Base-by-base conservation (phyloP, 208 protist genomes). In the Crithidia thermophila region DNA sequence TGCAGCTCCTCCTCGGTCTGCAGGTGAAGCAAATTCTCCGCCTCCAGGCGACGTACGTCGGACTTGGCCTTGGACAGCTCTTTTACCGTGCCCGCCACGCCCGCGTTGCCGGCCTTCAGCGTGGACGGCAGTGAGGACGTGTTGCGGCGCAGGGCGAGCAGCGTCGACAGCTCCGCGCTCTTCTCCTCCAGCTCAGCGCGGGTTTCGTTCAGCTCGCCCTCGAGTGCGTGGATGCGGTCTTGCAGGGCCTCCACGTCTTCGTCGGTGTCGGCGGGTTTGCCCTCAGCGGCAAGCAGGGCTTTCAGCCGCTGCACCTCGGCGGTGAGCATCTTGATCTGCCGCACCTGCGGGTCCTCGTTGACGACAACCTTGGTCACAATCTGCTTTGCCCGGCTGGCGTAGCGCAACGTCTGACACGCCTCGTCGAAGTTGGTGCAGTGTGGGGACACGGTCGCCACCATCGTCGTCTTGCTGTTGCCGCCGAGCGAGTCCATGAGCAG, bases 391-490 rank as follows among this genome's bases (percentile, higher is more conserved):
- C 93, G 77, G 7, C 76, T 85, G 21, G 93, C 95, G 81, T 97
- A 98, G 34, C 91, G 87, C 40, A 98, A 62, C 34, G 98, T 99
- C 25, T 91, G 87, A 10, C 86, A 74, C n/a, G 85, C 97, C 69
- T 98, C 96, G 6, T 98, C 96, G 47, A 87, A 94, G 71, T 94
- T 91, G 25, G 78, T 65, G 20, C 67, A 49, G 60, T 94, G 84
- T 13, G 97, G 98, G 4, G 85, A 94, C 6, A 98, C 72, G 2
- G 94, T 96, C n/a, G 96, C 97, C 40, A 99, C 89, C 95, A 99
- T 98, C 21, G 88, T 88, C 0, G 98, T 99, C 60, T 97, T 97
- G 56, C 83, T 89, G 74, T 94, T 93, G 18, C 94, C 94, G 62
- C 90, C 91, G 5, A 98, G 60, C 5, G 83, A 93, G 71, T 96